phyloP scores from a whole-genome alignment of 495 filamentous ascomycete genomes.

The Amphirosellinia nigrospora region DNA sequence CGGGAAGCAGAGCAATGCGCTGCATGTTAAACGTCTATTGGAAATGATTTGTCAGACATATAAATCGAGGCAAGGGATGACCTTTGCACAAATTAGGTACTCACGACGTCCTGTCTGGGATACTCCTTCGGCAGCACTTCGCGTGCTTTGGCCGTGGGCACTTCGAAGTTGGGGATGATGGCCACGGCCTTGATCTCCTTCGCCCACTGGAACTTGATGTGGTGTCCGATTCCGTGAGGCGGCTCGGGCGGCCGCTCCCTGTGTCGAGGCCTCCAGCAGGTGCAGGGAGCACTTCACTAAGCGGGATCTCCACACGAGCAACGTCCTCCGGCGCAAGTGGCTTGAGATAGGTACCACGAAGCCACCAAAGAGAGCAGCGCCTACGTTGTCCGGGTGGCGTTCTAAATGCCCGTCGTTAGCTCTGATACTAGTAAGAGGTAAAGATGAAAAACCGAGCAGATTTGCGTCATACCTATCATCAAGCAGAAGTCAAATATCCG shows the following conservation, averaged over 20 bases:
- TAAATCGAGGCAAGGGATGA: not conserved
- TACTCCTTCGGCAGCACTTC: conserved; percentile 80
- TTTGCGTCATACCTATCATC: conserved; percentile 71
- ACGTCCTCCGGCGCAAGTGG: conserved; percentile 85
- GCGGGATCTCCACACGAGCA: conserved; percentile 87
- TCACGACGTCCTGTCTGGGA: conserved; percentile 76
- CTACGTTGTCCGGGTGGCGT: conserved; percentile 96
- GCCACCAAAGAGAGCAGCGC: conserved; percentile 92
- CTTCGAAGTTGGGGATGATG: conserved; percentile 93
- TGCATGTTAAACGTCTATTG: conserved; percentile 88
- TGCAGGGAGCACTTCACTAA: conserved; percentile 87
- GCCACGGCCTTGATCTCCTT: conserved; percentile 92
- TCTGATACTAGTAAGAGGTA: not conserved
- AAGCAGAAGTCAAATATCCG: conserved; percentile 92
- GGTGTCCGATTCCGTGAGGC: conserved; percentile 89
- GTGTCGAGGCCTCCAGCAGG: conserved; percentile 89
- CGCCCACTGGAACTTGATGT: conserved; percentile 89
- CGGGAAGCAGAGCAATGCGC: conserved; percentile 84
- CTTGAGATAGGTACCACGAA: conserved; percentile 96
- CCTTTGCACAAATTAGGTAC: conserved; percentile 29
- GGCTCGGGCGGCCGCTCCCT: conserved; percentile 79
- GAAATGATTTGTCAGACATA: not conserved
- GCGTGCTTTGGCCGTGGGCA: conserved; percentile 85
- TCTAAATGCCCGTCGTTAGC: conserved; percentile 55
- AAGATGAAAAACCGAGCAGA: not conserved